phyloP scores from a whole-genome alignment of 306 rosid species.

The Lablab purpureus region DNA sequence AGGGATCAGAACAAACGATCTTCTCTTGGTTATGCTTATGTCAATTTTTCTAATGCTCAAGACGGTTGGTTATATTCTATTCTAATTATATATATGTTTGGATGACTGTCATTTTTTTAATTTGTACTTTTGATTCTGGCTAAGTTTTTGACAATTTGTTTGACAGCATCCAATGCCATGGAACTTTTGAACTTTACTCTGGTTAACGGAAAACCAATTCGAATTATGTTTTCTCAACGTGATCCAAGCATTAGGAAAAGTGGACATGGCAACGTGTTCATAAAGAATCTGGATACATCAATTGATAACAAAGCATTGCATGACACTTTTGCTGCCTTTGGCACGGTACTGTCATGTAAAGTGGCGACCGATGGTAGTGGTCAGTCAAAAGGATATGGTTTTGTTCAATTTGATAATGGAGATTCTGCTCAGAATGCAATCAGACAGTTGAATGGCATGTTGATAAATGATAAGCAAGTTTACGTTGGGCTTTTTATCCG shows the following conservation, averaged over 20 bases:
- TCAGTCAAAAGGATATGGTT: constrained; percentile 82
- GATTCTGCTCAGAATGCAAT: constrained; percentile 75
- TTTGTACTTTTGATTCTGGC: neutral
- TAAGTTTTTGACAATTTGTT: neutral
- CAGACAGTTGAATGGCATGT: constrained; percentile 70
- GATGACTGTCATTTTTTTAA: neutral
- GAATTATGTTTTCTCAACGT: constrained; percentile 85
- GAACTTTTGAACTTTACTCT: constrained; percentile 31
- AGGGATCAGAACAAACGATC: constrained; percentile 73
- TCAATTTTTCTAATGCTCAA: constrained; percentile 68
- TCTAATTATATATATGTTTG: no score
- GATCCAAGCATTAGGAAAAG: constrained; percentile 87
- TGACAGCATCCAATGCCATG: constrained; percentile 28
- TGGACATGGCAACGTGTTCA: constrained; percentile 80
- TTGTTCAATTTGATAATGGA: constrained; percentile 80
- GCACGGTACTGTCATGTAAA: constrained; percentile 84
- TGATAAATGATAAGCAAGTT: constrained; percentile 76
- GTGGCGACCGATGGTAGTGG: constrained; percentile 75
- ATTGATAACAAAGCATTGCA: constrained; percentile 85
- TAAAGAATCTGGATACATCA: constrained; percentile 74
- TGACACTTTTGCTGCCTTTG: constrained; percentile 82
- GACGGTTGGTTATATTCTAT: constrained; percentile 61
- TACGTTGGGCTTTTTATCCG: constrained; percentile 71
- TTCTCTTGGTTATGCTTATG: constrained; percentile 93
- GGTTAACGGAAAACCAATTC: constrained; percentile 42